phyloP scores from a whole-genome alignment of 257 asterid species.

The Rauvolfia tetraphylla region DNA sequence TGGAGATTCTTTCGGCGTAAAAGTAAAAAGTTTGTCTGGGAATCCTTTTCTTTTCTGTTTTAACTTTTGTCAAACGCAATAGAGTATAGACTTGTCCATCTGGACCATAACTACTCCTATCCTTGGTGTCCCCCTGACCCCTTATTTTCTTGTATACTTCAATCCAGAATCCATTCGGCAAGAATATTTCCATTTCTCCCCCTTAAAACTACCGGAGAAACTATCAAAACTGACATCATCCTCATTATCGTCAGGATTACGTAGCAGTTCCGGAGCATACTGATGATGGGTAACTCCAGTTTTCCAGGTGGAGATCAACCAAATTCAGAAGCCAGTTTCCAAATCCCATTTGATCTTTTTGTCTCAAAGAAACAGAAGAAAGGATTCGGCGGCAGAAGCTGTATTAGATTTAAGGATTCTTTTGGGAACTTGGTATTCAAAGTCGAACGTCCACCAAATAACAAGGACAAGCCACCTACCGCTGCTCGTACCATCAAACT shows the following conservation, averaged over 20 bases:
- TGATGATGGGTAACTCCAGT: constrained; percentile 29
- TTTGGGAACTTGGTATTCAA: constrained; percentile 52
- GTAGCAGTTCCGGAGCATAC: neutral
- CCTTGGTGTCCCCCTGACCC: neutral
- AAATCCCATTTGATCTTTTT: constrained; percentile 73
- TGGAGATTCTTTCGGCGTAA: neutral
- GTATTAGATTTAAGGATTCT: constrained; percentile 56
- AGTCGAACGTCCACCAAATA: constrained; percentile 36
- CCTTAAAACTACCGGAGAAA: neutral
- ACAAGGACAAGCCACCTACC: constrained; percentile 9
- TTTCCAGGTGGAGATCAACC: constrained; percentile 21
- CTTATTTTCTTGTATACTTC: constrained; percentile 23
- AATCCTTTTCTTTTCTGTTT: too few relatives aligned
- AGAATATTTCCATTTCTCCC: neutral
- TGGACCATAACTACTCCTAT: neutral
- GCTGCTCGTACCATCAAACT: constrained; percentile 28
- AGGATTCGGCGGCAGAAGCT: constrained; percentile 33
- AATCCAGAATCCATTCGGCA: neutral
- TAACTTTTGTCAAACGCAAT: too few relatives aligned
- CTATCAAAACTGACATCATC: neutral
- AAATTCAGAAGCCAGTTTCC: constrained; percentile 19
- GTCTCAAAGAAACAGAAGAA: constrained; percentile 53
- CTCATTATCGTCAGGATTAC: neutral
- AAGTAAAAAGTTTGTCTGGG: neutral
- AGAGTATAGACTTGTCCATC: neutral